Evolutionary conservation across 495 filamentous ascomycete species (phyloP).

Genomic region (Echria macrotheca): DNA sequence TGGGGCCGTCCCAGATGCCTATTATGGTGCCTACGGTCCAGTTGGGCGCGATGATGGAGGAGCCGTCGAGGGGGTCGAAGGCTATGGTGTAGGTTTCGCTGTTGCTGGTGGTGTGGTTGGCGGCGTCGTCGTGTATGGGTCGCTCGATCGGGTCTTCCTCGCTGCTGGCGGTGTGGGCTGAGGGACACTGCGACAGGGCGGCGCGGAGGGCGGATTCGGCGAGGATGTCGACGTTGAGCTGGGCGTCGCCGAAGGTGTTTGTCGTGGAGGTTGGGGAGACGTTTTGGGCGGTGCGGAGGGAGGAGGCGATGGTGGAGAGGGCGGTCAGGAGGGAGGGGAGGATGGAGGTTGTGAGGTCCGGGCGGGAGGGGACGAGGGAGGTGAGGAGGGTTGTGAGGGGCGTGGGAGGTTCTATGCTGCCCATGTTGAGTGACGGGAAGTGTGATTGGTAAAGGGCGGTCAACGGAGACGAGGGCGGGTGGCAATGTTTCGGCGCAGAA

Average conservation of each 20-base stretch:
- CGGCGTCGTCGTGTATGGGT: conserved; percentile 8
- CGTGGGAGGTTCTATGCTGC: not conserved
- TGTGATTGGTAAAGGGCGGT: too few relatives aligned
- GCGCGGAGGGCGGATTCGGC: conserved; percentile 41
- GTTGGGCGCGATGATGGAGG: conserved; percentile 49
- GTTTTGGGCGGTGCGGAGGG: conserved; percentile 34
- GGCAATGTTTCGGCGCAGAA: too few relatives aligned
- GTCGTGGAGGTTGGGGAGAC: conserved; percentile 40
- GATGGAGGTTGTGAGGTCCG: conserved; percentile 24
- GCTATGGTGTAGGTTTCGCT: conserved; percentile 47
- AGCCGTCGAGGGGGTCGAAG: conserved; percentile 51
- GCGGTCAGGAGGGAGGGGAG: conserved; percentile 36
- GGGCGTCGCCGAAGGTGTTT: conserved; percentile 50
- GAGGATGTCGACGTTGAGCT: conserved; percentile 50
- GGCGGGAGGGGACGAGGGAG: not conserved
- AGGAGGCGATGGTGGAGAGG: conserved; percentile 30
- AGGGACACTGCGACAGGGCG: conserved; percentile 36
- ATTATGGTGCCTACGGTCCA: conserved; percentile 52
- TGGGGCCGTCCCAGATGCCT: conserved; percentile 43
- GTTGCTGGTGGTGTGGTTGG: not conserved
- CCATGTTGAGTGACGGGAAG: too few relatives aligned
- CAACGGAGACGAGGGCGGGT: too few relatives aligned
- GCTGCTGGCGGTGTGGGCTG: conserved; percentile 42
- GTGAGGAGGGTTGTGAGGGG: not conserved
- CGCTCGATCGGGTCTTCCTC: conserved; percentile 49